These are phyloP conservation scores for Chytridium lagenaria DNA, from an alignment of 371 early-diverging fungal genomes.

Conservation along the genomic window DNA sequence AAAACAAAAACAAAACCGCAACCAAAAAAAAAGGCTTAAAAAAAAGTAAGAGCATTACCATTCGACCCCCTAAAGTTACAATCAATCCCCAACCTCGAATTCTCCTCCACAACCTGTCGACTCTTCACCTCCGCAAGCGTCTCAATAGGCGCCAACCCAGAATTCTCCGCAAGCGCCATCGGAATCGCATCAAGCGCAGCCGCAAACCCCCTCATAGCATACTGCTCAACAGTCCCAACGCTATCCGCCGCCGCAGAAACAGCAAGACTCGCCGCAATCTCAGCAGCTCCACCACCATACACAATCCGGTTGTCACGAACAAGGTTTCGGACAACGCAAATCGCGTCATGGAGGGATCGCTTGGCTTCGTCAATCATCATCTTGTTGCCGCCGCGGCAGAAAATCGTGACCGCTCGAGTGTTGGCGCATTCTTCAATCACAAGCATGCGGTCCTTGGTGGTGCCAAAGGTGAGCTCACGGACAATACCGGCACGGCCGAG, in stretches of 20 bases:
- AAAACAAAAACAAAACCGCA: too few relatives aligned
- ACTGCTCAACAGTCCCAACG: conserved; percentile 93
- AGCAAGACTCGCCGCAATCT: conserved; percentile 94
- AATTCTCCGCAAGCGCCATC: conserved; percentile 96
- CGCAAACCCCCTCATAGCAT: conserved; percentile 98
- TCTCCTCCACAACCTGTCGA: conserved; percentile 85
- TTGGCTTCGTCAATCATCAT: conserved; percentile 99
- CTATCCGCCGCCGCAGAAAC: conserved; percentile 93
- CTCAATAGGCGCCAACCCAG: conserved; percentile 95
- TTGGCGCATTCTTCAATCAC: conserved; percentile 99
- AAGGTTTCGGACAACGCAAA: conserved; percentile 99
- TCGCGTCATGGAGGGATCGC: conserved; percentile 98
- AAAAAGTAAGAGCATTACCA: conserved; percentile 51
- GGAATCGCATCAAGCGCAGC: conserved; percentile 98
- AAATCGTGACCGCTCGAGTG: conserved; percentile 96
- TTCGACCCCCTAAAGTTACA: conserved; percentile 91
- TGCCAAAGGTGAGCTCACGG: conserved; percentile 95
- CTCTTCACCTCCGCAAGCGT: conserved; percentile 94
- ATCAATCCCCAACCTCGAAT: conserved; percentile 94
- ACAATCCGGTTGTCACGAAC: conserved; percentile 97
- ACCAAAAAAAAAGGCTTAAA: background rate
- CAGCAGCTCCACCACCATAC: conserved; percentile 99
- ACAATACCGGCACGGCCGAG: conserved; percentile 95
- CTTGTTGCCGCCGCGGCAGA: conserved; percentile 99
- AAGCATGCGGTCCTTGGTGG: conserved; percentile 98